Evolutionary conservation across 306 rosid species (phyloP).

Genomic region (Lathyrus aphaca): DNA sequence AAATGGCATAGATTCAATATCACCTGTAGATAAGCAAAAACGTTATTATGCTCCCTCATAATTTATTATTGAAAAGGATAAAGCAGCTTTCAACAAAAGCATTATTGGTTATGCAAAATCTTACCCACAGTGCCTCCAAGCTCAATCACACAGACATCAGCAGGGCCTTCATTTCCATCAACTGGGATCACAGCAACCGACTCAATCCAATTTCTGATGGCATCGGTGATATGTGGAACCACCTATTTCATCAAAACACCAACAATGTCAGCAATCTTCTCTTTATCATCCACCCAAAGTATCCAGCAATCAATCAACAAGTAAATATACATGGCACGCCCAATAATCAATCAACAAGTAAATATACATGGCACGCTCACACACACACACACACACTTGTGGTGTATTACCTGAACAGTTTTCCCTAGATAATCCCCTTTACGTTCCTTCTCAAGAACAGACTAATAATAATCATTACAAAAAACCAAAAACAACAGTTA

Average conservation of each 20-base stretch:
- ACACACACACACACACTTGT: not conserved
- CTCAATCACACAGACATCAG: conserved; percentile 98
- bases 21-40: conserved; percentile 60
- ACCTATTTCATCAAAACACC: conserved; percentile 58
- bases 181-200: conserved; percentile 85
- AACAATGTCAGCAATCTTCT: conserved; percentile 27
- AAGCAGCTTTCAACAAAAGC: conserved; percentile 32
- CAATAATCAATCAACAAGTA: conserved; percentile 29
- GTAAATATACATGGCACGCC: conserved; percentile 21
- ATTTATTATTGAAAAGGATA: not conserved
- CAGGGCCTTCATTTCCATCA: conserved; percentile 83
- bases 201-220: conserved; percentile 80
- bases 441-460: conserved; percentile 95
- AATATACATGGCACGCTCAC: conserved; percentile 19
- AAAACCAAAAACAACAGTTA: conserved; percentile 17
- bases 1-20: conserved; percentile 99
- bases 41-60: not conserved
- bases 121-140: conserved; percentile 98
- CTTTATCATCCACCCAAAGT: not conserved
- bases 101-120: conserved; percentile 20
- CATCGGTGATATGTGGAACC: conserved; percentile 97
- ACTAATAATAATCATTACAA: conserved; percentile 49
- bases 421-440: conserved; percentile 95
- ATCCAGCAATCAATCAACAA: conserved; percentile 19
- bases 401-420: conserved; percentile 86